Conservation (phyloP, 2,329 filamentous ascomycete species). For the Sclerotinia subarctica region DNA sequence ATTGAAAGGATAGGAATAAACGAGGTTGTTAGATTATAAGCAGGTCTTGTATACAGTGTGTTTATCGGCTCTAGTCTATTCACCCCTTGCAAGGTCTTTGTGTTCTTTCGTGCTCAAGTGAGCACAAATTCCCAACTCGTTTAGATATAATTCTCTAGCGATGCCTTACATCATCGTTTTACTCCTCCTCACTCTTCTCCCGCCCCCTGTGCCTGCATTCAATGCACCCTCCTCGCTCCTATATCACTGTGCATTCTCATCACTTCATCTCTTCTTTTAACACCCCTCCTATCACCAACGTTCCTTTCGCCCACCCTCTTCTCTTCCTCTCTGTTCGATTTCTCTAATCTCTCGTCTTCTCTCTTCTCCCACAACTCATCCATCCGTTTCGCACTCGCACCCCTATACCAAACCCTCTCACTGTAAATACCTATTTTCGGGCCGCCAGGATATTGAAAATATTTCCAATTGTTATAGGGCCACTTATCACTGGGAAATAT, state of each 20-base stretch:
- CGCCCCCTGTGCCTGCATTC: not conserved
- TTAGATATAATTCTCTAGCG: not conserved
- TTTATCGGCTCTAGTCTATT: too few relatives aligned
- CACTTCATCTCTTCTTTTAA: not conserved
- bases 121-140: not conserved
- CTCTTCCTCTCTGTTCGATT: not conserved
- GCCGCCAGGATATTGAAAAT: constrained; percentile 46
- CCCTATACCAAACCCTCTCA: constrained; percentile 65
- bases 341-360: constrained; percentile 18
- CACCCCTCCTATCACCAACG: not conserved
- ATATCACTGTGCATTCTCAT: constrained; percentile 11
- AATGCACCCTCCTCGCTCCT: not conserved
- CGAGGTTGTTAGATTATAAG: not conserved
- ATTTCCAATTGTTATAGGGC: too few relatives aligned
- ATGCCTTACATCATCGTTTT: not conserved
- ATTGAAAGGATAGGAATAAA: not conserved
- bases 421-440: constrained; percentile 70
- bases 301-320: not conserved
- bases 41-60: not conserved
- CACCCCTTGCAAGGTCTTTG: not conserved
- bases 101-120: not conserved
- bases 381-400: constrained; percentile 37
- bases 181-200: not conserved
- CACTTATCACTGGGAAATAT: too few relatives aligned
- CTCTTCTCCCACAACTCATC: constrained; percentile 26